Evolutionary conservation across 2,329 filamentous ascomycete species (phyloP), one percentile per base, ranked within the genome.

Genomic region (Rasamsonia emersonii): DNA sequence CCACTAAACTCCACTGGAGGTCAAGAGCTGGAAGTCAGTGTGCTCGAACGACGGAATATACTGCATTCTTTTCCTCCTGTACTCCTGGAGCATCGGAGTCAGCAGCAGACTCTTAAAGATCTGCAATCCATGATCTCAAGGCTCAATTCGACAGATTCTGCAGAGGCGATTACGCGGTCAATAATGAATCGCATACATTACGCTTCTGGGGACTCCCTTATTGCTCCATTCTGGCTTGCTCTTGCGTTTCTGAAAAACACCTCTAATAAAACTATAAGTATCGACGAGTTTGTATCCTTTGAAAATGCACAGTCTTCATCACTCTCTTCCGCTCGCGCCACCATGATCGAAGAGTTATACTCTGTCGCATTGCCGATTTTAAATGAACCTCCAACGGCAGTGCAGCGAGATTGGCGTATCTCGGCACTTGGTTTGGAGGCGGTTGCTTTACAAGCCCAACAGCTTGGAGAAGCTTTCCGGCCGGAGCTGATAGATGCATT

Each of bases 401-500:
- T 60, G 3, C 44, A 54, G 4, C 44, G 44, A 10, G 79, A 91
- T 48, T 86, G 82, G 82, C 75, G 79, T 18, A 57, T 86, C 13
- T 74, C 82, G 52, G 82, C 85, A 2, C 70, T 95, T 19, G 82
- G 88, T 1, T 61, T 98, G 2, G 89, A 96, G 54, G 73, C 81
- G 2, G 68, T 88, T 5, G 79, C 86, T 0, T 73, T 89, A 34
- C 79, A 86, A 39, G 84, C 89, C 3, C 67, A 72, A 16, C 74
- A 74, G 11, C 65, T 82, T 21, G 71, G 75, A 13, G 53, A 70
- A 31, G 72, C 74, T 0, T 98, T 95, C 54, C 77, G 82, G 3
- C 73, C 78, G 3, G 89, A 96, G 51, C 70, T 98, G 7, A 85
- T 95, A 30, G 91, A 98, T 46, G 77, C 86, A 0, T 64, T 98